Evolutionary conservation across 2,329 filamentous ascomycete genomes (phyloP), one percentile per base, ranked within the genome.

Genomic region (Endoconidiophora laricicola): DNA sequence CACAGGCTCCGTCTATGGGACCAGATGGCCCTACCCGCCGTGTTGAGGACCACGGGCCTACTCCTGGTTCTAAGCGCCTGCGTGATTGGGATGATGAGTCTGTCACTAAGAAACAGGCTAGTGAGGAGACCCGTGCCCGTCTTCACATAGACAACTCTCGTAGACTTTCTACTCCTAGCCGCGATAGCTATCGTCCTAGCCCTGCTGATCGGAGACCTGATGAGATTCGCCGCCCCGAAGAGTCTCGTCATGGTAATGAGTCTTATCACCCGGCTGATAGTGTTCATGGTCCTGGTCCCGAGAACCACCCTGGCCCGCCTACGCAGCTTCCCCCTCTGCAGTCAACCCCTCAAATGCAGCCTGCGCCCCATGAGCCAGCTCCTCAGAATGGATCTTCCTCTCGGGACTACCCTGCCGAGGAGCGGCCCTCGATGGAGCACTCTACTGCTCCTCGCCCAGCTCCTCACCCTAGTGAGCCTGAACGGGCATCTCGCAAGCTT

Each of bases 61-160:
- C 86, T 37, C 83, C 85, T 9, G 76, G 76, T 3, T 78, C 82
- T 52, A 98, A 98, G 72, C 78, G 91, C 52, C 74, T 80, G 62
- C 81, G 88, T 45, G 91, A 96, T 60, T 95, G 91, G 88, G 91
- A 96, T 57, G 83, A 90, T 36, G 86, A 93, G 36, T 69, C 77
- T 20, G 67, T 79, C 3, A 71, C 73, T 42, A 94, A 95, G 69
- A 95, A 95, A 68, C 79, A 84, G 54, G 81, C 85, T 7, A 94
- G 80, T 38, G 90, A 96, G 4, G 88, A 95, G 63, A 86, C 76
- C 56, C 81, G 90, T 41, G 85, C 85, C 52, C 83, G 86, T 49
- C 72, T 95, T 56, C 87, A 94, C 38, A 87, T 95, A 59, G 76
- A 86, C 60, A 79, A 81, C 54, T 80, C 83, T 60, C 84, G 87